These are phyloP conservation scores for Russula dissimulans DNA, from an alignment of 768 basidiomycete species.

Conservation along the genomic window DNA sequence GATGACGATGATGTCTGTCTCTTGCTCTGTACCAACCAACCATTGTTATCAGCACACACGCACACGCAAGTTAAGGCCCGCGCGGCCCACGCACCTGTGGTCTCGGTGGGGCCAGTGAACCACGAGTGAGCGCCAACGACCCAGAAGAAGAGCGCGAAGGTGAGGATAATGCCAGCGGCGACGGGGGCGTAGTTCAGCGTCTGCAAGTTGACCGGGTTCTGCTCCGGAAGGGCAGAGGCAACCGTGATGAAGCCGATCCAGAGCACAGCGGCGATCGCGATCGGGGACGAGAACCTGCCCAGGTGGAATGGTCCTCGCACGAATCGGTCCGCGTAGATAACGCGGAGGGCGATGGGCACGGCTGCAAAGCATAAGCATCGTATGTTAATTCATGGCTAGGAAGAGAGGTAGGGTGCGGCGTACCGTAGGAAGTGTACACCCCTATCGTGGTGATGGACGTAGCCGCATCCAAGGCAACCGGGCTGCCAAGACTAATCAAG, in stretches of 20 bases:
- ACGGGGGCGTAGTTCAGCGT: slow-evolving; percentile 69
- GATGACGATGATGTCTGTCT: slow-evolving; percentile 42
- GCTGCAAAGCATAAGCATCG: background rate
- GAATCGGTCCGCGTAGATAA: slow-evolving; percentile 51
- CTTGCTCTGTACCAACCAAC: slow-evolving; percentile 33
- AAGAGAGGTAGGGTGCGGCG: slow-evolving; percentile 16
- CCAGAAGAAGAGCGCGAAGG: slow-evolving; percentile 60
- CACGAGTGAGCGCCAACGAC: slow-evolving; percentile 58
- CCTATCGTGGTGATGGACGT: slow-evolving; percentile 64
- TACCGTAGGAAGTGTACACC: slow-evolving; percentile 66
- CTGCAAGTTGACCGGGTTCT: slow-evolving; percentile 58
- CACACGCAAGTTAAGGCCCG: background rate
- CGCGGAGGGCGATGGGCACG: slow-evolving; percentile 27
- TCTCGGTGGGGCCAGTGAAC: slow-evolving; percentile 63
- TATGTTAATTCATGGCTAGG: background rate
- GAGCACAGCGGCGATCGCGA: slow-evolving; percentile 44
- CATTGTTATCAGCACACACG: background rate
- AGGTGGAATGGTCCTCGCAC: slow-evolving; percentile 65
- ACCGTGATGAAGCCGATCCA: slow-evolving; percentile 71
- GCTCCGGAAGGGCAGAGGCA: slow-evolving; percentile 61
- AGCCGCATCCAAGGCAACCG: slow-evolving; percentile 55
- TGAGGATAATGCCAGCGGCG: slow-evolving; percentile 61
- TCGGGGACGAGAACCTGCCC: slow-evolving; percentile 49
- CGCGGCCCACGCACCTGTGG: slow-evolving; percentile 22
- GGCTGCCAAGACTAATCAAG: slow-evolving; percentile 61